Percentiles rank a stretch among this genome's conserved stretches.
Evolutionary conservation across 2,329 filamentous ascomycete genomes (phyloP).

Genomic region (Claviceps digitariae): DNA sequence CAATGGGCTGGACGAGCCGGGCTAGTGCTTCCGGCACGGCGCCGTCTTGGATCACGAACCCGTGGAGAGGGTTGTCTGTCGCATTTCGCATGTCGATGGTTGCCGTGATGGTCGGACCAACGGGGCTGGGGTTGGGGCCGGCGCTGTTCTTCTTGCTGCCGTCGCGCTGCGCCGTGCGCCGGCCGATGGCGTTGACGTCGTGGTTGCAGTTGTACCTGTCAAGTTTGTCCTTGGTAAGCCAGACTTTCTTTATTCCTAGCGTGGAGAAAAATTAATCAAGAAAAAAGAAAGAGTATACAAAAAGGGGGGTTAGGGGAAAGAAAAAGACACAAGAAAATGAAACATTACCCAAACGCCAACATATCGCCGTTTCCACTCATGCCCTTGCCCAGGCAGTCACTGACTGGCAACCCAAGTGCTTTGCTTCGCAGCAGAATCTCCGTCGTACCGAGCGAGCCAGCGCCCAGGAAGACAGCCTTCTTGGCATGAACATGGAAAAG

Average conservation of each 20-base stretch:
- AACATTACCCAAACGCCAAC: constrained; percentile 44
- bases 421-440: constrained; percentile 51
- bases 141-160: constrained; percentile 5
- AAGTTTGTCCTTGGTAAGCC: too few relatives aligned
- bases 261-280: neutral
- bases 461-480: constrained; percentile 52
- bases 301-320: neutral
- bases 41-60: constrained; percentile 52
- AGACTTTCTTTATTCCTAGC: too few relatives aligned
- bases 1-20: constrained; percentile 40
- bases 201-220: constrained; percentile 44
- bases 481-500: constrained; percentile 55
- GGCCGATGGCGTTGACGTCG: constrained; percentile 42
- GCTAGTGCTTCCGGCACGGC: constrained; percentile 44
- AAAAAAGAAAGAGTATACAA: neutral
- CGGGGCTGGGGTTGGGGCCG: constrained; percentile 17
- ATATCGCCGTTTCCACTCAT: constrained; percentile 58
- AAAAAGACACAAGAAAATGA: too few relatives aligned
- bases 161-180: neutral
- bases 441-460: constrained; percentile 50
- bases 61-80: constrained; percentile 40
- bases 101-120: constrained; percentile 49
- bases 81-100: constrained; percentile 44
- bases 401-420: constrained; percentile 43
- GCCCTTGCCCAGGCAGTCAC: constrained; percentile 40